phyloP scores from a whole-genome alignment of 2,329 filamentous ascomycete species.

The Trichoderma koningiopsis region DNA sequence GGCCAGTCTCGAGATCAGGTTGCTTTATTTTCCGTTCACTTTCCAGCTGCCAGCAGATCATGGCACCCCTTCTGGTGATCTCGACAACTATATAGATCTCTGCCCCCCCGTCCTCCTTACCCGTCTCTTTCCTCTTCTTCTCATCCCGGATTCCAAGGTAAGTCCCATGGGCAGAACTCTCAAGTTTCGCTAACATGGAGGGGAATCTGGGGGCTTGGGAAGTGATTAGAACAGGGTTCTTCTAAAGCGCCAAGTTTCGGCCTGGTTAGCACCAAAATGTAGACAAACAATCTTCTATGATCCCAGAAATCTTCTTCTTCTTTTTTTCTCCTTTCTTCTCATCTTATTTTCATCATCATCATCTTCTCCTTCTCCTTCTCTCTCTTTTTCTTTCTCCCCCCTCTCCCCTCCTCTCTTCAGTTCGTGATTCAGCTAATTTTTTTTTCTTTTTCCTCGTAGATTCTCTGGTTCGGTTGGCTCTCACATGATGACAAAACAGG shows the following conservation, averaged over 20 bases:
- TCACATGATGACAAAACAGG: background rate
- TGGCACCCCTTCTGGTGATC: background rate
- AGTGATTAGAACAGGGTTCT: constrained; percentile 14
- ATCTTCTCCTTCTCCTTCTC: too few relatives aligned
- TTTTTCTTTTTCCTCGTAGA: background rate
- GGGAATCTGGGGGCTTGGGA: background rate
- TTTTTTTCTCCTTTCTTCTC: background rate
- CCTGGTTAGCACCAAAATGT: background rate
- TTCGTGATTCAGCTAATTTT: background rate
- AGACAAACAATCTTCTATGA: background rate
- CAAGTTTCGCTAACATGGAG: background rate
- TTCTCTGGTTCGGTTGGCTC: background rate
- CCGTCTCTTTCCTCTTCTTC: constrained; percentile 8
- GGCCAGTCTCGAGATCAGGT: background rate
- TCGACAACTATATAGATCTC: constrained; percentile 5
- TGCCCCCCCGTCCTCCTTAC: background rate
- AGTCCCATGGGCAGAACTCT: background rate
- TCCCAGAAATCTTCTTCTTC: background rate
- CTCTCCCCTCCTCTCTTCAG: background rate
- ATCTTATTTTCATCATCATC: background rate
- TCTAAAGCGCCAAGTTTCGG: background rate
- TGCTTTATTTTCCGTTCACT: background rate
- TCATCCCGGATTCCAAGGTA: background rate
- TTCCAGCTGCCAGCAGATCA: constrained; percentile 13
- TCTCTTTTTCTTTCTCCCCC: background rate